These are phyloP conservation scores for Triticum urartu DNA, from an alignment of 176 grass and related monocot genomes.

Conservation along the genomic window DNA sequence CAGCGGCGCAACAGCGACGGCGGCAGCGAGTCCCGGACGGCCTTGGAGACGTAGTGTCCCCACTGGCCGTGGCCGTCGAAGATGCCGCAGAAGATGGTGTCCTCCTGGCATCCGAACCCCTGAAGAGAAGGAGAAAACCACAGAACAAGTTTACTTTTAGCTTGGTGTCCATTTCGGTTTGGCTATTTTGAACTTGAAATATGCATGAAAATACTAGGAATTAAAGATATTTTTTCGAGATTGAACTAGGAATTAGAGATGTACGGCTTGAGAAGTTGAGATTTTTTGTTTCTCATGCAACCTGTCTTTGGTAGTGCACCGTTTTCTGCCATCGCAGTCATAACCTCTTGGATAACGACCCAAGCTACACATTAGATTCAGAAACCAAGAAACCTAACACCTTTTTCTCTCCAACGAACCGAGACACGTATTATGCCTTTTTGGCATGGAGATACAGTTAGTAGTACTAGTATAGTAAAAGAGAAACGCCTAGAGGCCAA, in stretches of 20 bases:
- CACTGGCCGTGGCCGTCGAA: conserved; percentile 94
- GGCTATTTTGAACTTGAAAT: too few relatives aligned
- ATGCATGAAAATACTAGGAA: neutral
- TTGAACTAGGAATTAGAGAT: neutral
- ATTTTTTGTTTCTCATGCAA: neutral
- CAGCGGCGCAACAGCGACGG: conserved; percentile 69
- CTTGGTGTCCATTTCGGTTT: too few relatives aligned
- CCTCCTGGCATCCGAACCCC: conserved; percentile 84
- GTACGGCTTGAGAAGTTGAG: neutral
- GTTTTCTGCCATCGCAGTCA: conserved; percentile 2
- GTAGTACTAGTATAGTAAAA: neutral
- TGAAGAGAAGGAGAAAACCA: neutral
- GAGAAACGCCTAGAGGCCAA: conserved; percentile 26
- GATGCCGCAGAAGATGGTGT: conserved; percentile 74
- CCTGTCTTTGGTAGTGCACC: neutral
- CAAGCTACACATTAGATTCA: conserved; percentile 6
- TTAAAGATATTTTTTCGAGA: neutral
- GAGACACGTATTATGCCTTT: conserved; percentile 34
- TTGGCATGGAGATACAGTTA: neutral
- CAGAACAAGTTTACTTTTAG: neutral
- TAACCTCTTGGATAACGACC: neutral
- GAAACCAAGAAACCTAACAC: conserved; percentile 25
- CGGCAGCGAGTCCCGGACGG: conserved; percentile 64
- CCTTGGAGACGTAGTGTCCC: conserved; percentile 94
- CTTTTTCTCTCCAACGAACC: conserved; percentile 8